Conservation (phyloP, 148 eudicot genomes). For the Chenopodium album region DNA sequence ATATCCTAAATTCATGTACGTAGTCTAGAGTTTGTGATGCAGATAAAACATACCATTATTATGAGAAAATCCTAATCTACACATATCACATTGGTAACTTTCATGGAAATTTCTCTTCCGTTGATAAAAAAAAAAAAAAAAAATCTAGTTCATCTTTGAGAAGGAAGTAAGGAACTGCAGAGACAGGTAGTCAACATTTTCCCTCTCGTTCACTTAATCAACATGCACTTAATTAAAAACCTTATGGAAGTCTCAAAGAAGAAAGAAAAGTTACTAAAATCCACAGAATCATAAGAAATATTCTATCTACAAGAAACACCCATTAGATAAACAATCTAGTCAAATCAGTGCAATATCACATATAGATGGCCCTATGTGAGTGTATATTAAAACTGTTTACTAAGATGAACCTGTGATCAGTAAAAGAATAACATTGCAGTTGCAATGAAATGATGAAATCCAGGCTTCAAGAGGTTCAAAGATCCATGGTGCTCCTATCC, state of each 20-base stretch:
- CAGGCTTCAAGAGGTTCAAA: slow-evolving; percentile 52
- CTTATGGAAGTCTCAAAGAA: neutral
- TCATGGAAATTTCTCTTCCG: too few species aligned
- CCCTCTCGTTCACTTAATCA: neutral
- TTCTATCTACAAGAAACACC: neutral
- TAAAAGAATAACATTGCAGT: slow-evolving; percentile 72
- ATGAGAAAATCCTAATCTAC: too few species aligned
- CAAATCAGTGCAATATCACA: slow-evolving; percentile 5
- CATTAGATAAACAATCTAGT: neutral
- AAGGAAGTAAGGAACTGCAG: neutral
- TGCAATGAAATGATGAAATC: slow-evolving; percentile 66
- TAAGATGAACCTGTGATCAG: slow-evolving; percentile 65
- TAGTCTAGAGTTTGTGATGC: too few species aligned
- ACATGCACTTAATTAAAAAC: neutral
- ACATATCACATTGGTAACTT: too few species aligned
- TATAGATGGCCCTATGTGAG: neutral
- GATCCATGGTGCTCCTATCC: slow-evolving; percentile 82
- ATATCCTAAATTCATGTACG: too few species aligned
- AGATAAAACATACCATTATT: too few species aligned
- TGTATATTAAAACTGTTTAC: neutral
- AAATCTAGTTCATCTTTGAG: neutral
- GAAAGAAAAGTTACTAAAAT: neutral
- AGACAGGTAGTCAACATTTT: neutral
- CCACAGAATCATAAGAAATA: slow-evolving; percentile 3
- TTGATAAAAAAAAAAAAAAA: too few species aligned